Conservation (phyloP, 2,329 filamentous ascomycete species). For the Claviceps sp. region DNA sequence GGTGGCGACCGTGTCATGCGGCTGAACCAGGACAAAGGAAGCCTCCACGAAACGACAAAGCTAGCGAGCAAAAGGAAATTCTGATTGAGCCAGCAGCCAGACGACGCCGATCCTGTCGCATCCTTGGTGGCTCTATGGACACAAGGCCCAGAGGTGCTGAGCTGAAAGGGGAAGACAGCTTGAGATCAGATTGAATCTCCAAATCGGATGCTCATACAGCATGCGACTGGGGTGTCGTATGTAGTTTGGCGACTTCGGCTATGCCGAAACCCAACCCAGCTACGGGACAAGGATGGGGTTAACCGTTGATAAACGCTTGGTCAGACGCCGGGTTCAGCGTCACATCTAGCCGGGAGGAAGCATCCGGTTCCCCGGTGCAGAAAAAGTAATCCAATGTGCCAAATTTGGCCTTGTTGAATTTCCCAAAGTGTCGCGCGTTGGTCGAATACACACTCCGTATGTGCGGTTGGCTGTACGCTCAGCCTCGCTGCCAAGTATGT, state of each 20-base stretch:
- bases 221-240: constrained; percentile 2
- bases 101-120: not conserved
- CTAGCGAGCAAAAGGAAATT: not conserved
- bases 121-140: not conserved
- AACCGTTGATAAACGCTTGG: too few species aligned
- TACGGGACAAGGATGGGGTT: too few species aligned
- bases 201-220: not conserved
- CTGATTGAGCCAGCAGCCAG: too few species aligned
- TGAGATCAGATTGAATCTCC: not conserved
- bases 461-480: too few species aligned
- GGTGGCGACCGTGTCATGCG: not conserved
- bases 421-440: too few species aligned
- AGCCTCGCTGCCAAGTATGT: too few species aligned
- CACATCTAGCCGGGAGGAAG: not conserved
- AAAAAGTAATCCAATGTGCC: too few species aligned
- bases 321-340: not conserved
- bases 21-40: not conserved
- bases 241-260: constrained; percentile 3
- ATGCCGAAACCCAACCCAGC: not conserved
- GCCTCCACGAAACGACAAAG: not conserved
- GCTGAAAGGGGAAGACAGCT: not conserved
- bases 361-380: too few species aligned
- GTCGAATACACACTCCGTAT: too few species aligned
- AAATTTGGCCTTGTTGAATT: too few species aligned
- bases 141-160: not conserved